phyloP scores from a whole-genome alignment of 2,329 filamentous ascomycete species.

The Neofusicoccum cordaticola region DNA sequence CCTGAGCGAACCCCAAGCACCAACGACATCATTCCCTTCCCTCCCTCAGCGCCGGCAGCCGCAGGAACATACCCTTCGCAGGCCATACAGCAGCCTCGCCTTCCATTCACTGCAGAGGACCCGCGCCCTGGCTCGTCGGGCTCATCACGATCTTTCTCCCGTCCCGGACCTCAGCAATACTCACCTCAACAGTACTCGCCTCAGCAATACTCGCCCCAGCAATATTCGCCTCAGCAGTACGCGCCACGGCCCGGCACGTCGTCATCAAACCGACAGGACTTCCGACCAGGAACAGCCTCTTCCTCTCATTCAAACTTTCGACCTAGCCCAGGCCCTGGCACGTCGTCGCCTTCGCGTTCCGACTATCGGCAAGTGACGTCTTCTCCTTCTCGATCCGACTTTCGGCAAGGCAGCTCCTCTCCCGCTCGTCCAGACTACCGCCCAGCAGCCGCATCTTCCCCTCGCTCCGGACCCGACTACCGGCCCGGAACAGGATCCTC shows the following conservation, averaged over 20 bases:
- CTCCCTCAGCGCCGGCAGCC: neutral
- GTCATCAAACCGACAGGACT: neutral
- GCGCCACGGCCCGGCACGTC: neutral
- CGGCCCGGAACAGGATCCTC: neutral
- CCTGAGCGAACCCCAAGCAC: slow-evolving; percentile 13
- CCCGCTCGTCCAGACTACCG: neutral
- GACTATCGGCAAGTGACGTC: neutral
- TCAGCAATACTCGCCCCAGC: neutral
- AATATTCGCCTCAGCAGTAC: neutral
- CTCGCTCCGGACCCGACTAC: neutral
- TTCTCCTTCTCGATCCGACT: neutral
- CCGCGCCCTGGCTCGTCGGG: neutral
- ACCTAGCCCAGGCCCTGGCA: neutral
- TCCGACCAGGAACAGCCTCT: neutral
- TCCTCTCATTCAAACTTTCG: neutral
- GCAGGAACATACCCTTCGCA: neutral
- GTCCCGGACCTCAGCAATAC: neutral
- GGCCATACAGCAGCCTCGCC: neutral
- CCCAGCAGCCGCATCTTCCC: neutral
- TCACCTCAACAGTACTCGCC: neutral
- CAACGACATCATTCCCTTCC: neutral
- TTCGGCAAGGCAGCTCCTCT: neutral
- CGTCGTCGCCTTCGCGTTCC: neutral
- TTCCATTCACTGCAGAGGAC: neutral
- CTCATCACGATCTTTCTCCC: neutral